Evolutionary conservation across 495 filamentous ascomycete genomes (phyloP).

Genomic region (Trichocladium uniseriatum): DNA sequence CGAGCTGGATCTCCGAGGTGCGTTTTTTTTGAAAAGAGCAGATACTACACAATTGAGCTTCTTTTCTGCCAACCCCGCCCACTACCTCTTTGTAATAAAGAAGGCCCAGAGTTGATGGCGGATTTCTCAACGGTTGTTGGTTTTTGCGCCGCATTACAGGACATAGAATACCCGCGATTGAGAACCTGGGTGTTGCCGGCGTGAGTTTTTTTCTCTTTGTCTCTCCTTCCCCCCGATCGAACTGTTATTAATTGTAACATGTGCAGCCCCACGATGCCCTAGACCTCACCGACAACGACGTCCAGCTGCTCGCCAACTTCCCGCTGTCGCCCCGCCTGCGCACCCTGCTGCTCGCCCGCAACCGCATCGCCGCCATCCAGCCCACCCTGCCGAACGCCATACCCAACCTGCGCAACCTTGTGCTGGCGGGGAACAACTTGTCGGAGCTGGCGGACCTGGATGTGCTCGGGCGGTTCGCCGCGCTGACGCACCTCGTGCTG

Average conservation of each 20-base stretch:
- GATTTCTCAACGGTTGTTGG: constrained; percentile 9
- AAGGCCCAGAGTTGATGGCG: constrained; percentile 56
- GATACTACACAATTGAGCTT: constrained; percentile 73
- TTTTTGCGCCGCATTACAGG: constrained; percentile 53
- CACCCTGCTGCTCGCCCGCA: constrained; percentile 81
- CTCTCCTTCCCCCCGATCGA: background rate
- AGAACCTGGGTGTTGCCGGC: constrained; percentile 94
- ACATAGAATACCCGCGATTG: constrained; percentile 94
- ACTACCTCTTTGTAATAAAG: constrained; percentile 32
- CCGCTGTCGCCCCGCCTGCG: constrained; percentile 81
- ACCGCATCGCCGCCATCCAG: constrained; percentile 76
- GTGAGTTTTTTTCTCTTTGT: constrained; percentile 41
- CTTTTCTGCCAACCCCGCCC: constrained; percentile 1
- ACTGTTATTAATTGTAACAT: too few species aligned
- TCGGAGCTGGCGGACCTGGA: constrained; percentile 80
- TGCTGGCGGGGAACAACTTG: constrained; percentile 69
- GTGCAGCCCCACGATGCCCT: constrained; percentile 80
- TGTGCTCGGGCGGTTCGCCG: constrained; percentile 56
- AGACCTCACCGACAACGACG: constrained; percentile 98
- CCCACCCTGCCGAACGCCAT: constrained; percentile 58
- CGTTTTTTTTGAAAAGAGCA: constrained; percentile 85
- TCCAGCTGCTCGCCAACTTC: constrained; percentile 81
- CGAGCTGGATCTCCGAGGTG: constrained; percentile 99
- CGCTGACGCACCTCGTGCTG: constrained; percentile 70
- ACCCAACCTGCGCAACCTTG: constrained; percentile 67